Percentiles rank a stretch among this genome's conserved stretches.
Conservation (phyloP, 73 alveolate species). For the Paramecium biaurelia region DNA sequence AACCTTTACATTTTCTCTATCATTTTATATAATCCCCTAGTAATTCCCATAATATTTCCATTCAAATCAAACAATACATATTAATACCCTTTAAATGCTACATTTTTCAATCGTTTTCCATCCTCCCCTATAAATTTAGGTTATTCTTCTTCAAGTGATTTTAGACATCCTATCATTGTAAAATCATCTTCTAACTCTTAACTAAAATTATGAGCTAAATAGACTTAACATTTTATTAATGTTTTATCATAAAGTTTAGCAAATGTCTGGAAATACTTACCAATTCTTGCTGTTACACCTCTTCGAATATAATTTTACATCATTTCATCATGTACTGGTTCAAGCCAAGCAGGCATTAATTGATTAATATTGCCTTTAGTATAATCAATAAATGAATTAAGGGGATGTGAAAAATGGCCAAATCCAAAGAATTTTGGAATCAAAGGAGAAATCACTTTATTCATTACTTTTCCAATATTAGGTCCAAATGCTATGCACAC, state of each 20-base stretch:
- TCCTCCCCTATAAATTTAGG: background rate
- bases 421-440: slow-evolving; percentile 30
- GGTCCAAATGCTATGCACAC: slow-evolving; percentile 27
- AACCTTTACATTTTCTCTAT: background rate
- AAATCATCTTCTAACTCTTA: background rate
- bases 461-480: background rate
- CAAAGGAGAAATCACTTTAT: background rate
- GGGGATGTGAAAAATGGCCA: background rate
- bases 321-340: slow-evolving; percentile 44
- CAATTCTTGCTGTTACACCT: slow-evolving; percentile 24
- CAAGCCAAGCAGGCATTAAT: slow-evolving; percentile 28
- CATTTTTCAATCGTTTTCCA: background rate
- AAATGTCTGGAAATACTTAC: slow-evolving; percentile 6
- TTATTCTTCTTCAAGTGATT: background rate
- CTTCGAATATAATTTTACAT: slow-evolving; percentile 39
- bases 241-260: slow-evolving; percentile 9
- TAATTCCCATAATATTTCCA: slow-evolving; percentile 9
- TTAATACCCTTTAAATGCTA: background rate
- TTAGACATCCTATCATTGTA: slow-evolving; percentile 35
- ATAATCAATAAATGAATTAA: background rate
- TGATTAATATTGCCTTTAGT: slow-evolving; percentile 12
- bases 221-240: background rate
- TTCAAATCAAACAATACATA: slow-evolving; percentile 1
- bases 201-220: slow-evolving; percentile 37
- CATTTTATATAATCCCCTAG: background rate